These are phyloP conservation scores for Murraya paniculata DNA, from an alignment of 345 rosid genomes.

Conservation along the genomic window DNA sequence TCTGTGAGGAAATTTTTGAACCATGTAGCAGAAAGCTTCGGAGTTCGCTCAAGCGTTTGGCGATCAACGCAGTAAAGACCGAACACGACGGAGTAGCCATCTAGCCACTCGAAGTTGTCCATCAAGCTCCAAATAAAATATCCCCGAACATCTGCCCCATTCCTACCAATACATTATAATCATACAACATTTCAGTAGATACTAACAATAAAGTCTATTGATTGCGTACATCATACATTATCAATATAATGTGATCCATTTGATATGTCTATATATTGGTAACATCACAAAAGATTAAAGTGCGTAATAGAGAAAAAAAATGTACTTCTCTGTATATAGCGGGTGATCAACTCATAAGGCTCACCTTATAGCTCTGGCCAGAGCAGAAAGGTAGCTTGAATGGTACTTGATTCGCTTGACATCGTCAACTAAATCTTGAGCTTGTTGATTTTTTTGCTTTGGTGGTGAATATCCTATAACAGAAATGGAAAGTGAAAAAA, in stretches of 20 bases:
- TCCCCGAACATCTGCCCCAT: constrained; percentile 45
- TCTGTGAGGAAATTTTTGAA: constrained; percentile 31
- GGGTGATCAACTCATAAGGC: not conserved
- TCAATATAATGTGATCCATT: not conserved
- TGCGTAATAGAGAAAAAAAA: too few relatives aligned
- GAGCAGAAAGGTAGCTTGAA: constrained; percentile 34
- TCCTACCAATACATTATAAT: constrained; percentile 14
- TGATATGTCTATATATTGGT: not conserved
- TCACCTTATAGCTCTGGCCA: constrained; percentile 39
- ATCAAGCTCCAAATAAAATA: constrained; percentile 43
- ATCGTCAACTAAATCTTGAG: constrained; percentile 21
- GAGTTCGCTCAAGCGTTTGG: constrained; percentile 25
- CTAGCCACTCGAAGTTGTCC: constrained; percentile 41
- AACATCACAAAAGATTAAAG: too few relatives aligned
- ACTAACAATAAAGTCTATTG: too few relatives aligned
- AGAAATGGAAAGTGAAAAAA: not conserved
- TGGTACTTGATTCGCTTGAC: constrained; percentile 31
- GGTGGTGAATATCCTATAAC: constrained; percentile 33
- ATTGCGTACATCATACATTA: too few relatives aligned
- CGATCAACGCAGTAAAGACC: constrained; percentile 34
- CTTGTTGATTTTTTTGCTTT: not conserved
- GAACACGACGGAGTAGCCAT: constrained; percentile 26
- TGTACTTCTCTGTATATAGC: too few relatives aligned
- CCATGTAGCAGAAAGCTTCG: constrained; percentile 45
- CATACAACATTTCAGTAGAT: not conserved